Evolutionary conservation across 208 protist genomes (phyloP).

Genomic region (Trypanosoma melophagium): DNA sequence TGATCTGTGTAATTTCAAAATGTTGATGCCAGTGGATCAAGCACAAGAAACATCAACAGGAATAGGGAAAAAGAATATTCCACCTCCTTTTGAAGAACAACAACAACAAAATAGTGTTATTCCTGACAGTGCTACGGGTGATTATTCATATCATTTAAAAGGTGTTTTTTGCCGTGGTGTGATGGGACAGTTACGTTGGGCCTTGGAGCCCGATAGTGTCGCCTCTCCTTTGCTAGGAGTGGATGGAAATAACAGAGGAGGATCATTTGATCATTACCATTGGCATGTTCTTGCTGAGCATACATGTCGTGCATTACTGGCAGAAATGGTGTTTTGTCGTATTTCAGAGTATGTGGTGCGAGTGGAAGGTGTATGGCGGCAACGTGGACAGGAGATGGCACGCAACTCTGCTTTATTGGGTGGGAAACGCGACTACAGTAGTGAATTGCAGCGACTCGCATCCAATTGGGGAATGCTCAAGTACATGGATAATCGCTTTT

Average conservation of each 20-base stretch:
- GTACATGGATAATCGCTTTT: conserved; percentile 29
- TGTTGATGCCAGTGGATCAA: conserved; percentile 22
- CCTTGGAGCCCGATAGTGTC: conserved; percentile 43
- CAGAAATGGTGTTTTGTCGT: conserved; percentile 48
- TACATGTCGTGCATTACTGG: conserved; percentile 46
- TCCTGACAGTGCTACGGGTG: not conserved
- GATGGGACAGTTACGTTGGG: conserved; percentile 74
- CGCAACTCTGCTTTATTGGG: not conserved
- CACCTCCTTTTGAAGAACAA: conserved; percentile 7
- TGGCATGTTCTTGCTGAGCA: conserved; percentile 47
- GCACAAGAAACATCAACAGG: conserved; percentile 1
- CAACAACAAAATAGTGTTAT: conserved; percentile 2
- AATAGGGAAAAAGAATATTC: not conserved
- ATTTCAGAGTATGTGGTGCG: conserved; percentile 66
- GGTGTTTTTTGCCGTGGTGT: conserved; percentile 45
- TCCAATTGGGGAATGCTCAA: conserved; percentile 33
- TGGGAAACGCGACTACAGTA: no score
- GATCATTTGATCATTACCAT: conserved; percentile 8
- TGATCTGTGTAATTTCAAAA: conserved; percentile 47
- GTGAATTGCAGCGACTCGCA: conserved; percentile 1
- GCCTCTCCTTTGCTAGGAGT: conserved; percentile 22
- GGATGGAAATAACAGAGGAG: conserved; percentile 1
- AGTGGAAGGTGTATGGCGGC: conserved; percentile 45
- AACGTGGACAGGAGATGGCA: conserved; percentile 23
- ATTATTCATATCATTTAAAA: conserved; percentile 31